Base-by-base conservation (phyloP, 305 asterid species). In the Andrographis paniculata region DNA sequence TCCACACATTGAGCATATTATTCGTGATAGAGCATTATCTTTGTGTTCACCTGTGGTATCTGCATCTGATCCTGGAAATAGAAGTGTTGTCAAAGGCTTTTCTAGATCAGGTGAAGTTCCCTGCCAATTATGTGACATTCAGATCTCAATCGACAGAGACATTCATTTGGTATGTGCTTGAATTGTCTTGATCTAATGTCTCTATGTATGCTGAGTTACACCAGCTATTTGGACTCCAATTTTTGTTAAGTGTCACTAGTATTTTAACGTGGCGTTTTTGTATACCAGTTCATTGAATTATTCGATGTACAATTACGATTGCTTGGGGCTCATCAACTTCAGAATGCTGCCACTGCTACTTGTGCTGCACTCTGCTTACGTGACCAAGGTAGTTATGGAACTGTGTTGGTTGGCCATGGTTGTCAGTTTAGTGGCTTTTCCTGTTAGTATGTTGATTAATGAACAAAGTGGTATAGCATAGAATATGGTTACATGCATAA, bases 261-360 rank as follows among this genome's bases (percentile, higher is more conserved):
- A 10, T 38, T 37, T 37, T 63, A 40, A 46, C 58, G 42, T 45
- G 45, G 20, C 39, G 48, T 62, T 41, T 9, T 51, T 21, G 8
- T 42, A 20, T 60, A 23, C 8, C 70, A 89, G 98, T 71, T 51
- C 55, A 67, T 80, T 48, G 86, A 78, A 67, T 53, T 89, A 66
- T 54, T 64, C 45, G 74, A 81, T 73, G 78, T 85, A 60, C 79
- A 73, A 65, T 28, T 89, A 42, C 72, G 61, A 50, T 67, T 89
- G 79, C 81, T 89, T 61, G 96, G 98, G 47, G 57, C 72, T 45
- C 96, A 89, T 77, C 98, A 89, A 70, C 92, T 89, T 59, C 86
- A 66, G 65, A 89, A 89, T 52, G 98, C 98, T 61, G 77, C 68
- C 37, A 89, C 95, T 1, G 98, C 98, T 58, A 71, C 84, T 48